Conservation (phyloP, 2,329 filamentous ascomycete species). For the Penicillium sp. region DNA sequence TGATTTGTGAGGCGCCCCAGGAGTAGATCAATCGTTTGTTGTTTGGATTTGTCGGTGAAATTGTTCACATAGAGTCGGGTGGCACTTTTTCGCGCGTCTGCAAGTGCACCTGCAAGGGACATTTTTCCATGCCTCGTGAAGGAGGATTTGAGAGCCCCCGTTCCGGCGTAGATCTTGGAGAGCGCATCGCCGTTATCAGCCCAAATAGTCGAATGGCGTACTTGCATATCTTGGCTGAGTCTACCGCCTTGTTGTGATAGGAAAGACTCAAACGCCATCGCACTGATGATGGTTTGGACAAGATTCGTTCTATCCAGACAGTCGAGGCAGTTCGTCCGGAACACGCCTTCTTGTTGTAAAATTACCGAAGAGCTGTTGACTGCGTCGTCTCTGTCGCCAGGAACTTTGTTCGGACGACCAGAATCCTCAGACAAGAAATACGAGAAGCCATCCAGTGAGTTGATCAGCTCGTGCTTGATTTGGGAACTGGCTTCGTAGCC, state of each 20-base stretch:
- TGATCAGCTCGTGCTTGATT: slow-evolving; percentile 75
- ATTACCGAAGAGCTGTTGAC: slow-evolving; percentile 61
- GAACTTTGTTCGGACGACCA: slow-evolving; percentile 48
- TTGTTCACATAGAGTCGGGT: slow-evolving; percentile 97
- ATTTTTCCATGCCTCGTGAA: slow-evolving; percentile 95
- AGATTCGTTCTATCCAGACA: slow-evolving; percentile 95
- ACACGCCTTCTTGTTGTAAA: slow-evolving; percentile 91
- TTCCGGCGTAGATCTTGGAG: slow-evolving; percentile 94
- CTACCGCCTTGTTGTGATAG: slow-evolving; percentile 70
- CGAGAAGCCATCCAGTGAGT: slow-evolving; percentile 84
- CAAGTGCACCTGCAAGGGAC: slow-evolving; percentile 88
- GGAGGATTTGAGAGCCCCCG: slow-evolving; percentile 90
- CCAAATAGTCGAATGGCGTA: slow-evolving; percentile 89
- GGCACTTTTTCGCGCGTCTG: slow-evolving; percentile 93
- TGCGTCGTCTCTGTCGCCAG: slow-evolving; percentile 45
- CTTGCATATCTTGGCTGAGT: slow-evolving; percentile 81
- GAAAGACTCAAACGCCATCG: slow-evolving; percentile 88
- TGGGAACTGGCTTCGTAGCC: slow-evolving; percentile 90
- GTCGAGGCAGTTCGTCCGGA: slow-evolving; percentile 93
- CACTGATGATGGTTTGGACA: slow-evolving; percentile 92
- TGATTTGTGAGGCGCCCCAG: slow-evolving; percentile 84
- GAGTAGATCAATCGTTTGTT: slow-evolving; percentile 93
- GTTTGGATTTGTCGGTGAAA: slow-evolving; percentile 87
- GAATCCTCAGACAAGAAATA: slow-evolving; percentile 82
- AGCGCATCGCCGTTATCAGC: slow-evolving; percentile 95